Base-by-base conservation (phyloP, 495 filamentous ascomycete genomes). In the Venustampulla echinocandica region DNA sequence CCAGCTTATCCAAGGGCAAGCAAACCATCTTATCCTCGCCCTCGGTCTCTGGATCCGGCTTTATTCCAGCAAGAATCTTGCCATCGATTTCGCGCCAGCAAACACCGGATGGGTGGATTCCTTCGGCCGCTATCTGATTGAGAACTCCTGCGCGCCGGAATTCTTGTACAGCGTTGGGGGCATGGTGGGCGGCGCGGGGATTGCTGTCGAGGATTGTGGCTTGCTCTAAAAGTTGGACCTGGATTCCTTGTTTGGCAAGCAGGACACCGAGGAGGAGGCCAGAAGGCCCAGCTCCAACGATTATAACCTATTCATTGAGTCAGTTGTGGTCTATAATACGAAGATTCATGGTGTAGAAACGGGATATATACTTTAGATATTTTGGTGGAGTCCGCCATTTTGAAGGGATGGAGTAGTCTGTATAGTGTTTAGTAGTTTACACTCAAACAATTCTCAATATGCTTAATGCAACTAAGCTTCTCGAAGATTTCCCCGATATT, bases 271-370 rank as follows among this genome's bases (percentile, higher is more conserved):
- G 69, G 10, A 79, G 67, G 3, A 81, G 69, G 17, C 76, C 73
- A 0, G 75, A 73, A 2, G 75, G 75, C 1, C 74, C 75, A 10
- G 76, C 76, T 21, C 76, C 75, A 4, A 77, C 75, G 24, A 80
- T 59, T 39, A 76, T 64, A 17, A 76, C 58, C 61, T 73, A 30
- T 30, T 7, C 27, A 30, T n/a, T n/a, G n/a, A n/a, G n/a, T n/a
- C n/a, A n/a, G n/a, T n/a, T n/a, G n/a, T n/a, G n/a, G n/a, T n/a
- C n/a, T n/a, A n/a, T n/a, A n/a, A n/a, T n/a, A n/a, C n/a, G n/a
- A n/a, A n/a, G n/a, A n/a, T n/a, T n/a, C n/a, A n/a, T n/a, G n/a
- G n/a, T n/a, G n/a, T n/a, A n/a, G n/a, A n/a, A n/a, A n/a, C n/a
- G n/a, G n/a, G n/a, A n/a, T n/a, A n/a, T n/a, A n/a, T n/a, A n/a